These are phyloP conservation scores for Phyllosticta citrichinensis DNA, from an alignment of 2,329 filamentous ascomycete species.

Conservation along the genomic window DNA sequence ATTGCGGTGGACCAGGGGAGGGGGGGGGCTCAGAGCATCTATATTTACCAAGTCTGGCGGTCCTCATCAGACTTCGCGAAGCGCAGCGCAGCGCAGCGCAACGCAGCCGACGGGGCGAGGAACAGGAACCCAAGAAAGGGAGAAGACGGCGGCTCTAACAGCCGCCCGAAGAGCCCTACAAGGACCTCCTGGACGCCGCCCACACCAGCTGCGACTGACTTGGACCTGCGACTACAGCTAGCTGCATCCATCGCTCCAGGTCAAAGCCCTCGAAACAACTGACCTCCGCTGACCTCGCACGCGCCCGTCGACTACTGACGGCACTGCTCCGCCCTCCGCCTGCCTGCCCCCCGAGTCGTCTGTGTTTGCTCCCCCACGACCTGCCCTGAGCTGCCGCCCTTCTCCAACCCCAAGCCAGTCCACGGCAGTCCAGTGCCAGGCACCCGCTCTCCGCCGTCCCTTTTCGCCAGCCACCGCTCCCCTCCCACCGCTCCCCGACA, in stretches of 20 bases:
- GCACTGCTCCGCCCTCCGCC: background rate
- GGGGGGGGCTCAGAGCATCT: conserved; percentile 9
- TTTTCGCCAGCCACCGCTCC: background rate
- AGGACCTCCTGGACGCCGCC: background rate
- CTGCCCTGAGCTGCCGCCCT: background rate
- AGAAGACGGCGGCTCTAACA: background rate
- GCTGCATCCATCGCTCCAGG: background rate
- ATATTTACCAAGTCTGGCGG: conserved; percentile 5
- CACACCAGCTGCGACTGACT: background rate
- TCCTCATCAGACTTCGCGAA: conserved; percentile 8
- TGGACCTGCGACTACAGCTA: background rate
- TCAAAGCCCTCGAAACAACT: too few species aligned
- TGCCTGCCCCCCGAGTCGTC: background rate
- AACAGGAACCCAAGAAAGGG: background rate
- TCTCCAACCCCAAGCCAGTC: too few species aligned
- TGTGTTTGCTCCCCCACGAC: background rate
- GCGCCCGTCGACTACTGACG: background rate
- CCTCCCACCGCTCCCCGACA: background rate
- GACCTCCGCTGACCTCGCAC: background rate
- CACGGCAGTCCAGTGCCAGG: too few species aligned
- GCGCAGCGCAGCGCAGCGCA: too few species aligned
- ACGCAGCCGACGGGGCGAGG: background rate
- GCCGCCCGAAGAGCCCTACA: background rate
- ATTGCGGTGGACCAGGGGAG: conserved; percentile 10
- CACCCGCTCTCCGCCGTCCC: background rate